These are phyloP conservation scores for Glaciozyma antarctica DNA, from an alignment of 768 basidiomycete species.

Conservation along the genomic window DNA sequence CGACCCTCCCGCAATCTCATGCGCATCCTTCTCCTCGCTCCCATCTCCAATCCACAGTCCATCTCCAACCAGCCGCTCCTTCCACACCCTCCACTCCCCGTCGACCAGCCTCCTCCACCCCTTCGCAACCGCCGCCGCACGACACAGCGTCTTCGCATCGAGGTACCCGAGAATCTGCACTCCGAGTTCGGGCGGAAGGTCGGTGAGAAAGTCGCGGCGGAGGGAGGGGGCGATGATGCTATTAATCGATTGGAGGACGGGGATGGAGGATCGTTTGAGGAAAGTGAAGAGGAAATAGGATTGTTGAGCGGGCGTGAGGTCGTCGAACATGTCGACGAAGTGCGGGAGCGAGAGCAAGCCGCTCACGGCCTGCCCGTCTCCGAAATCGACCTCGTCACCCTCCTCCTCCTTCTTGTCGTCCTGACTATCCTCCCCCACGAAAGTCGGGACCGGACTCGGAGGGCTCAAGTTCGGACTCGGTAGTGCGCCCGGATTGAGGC, in stretches of 20 bases:
- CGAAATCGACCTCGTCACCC: not conserved
- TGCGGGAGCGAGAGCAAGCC: conserved; percentile 78
- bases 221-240: conserved; percentile 80
- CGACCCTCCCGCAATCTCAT: conserved; percentile 46
- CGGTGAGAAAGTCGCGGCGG: conserved; percentile 85
- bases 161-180: conserved; percentile 79
- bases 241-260: conserved; percentile 80
- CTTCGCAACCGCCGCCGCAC: conserved; percentile 75
- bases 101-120: conserved; percentile 83
- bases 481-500: not conserved
- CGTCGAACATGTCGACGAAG: conserved; percentile 68
- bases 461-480: conserved; percentile 28
- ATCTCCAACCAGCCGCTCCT: conserved; percentile 68
- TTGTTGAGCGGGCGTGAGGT: conserved; percentile 70
- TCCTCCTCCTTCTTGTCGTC: conserved; percentile 8
- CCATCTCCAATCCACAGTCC: conserved; percentile 83
- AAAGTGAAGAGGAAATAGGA: conserved; percentile 89
- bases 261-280: conserved; percentile 78
- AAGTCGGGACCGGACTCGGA: conserved; percentile 19
- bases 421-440: conserved; percentile 13
- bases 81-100: conserved; percentile 81
- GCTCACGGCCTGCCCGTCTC: conserved; percentile 46
- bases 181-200: conserved; percentile 83
- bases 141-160: conserved; percentile 68
- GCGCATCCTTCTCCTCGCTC: conserved; percentile 69